Evolutionary conservation across 805 yeast species (phyloP).

Genomic region (Teunomyces cretensis): DNA sequence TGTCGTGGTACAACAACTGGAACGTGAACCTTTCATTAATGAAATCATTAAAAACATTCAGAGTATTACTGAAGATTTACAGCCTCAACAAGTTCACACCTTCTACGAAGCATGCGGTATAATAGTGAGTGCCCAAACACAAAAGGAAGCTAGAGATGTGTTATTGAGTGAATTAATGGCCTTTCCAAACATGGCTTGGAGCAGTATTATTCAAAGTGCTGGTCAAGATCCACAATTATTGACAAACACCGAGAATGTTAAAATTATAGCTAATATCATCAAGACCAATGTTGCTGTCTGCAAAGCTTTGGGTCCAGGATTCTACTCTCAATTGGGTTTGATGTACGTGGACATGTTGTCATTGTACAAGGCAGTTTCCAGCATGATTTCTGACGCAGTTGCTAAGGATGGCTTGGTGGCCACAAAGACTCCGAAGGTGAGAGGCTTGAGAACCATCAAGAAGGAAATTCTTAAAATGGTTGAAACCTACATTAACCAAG

Average conservation of each 20-base stretch:
- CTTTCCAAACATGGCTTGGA: slow-evolving; percentile 94
- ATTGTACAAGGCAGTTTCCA: slow-evolving; percentile 82
- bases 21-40: slow-evolving; percentile 85
- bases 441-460: slow-evolving; percentile 94
- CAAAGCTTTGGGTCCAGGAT: slow-evolving; percentile 89
- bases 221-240: slow-evolving; percentile 79
- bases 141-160: slow-evolving; percentile 65
- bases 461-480: slow-evolving; percentile 87
- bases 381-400: slow-evolving; percentile 79
- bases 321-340: slow-evolving; percentile 80
- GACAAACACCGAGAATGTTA: slow-evolving; percentile 79
- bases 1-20: slow-evolving; percentile 82
- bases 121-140: slow-evolving; percentile 83
- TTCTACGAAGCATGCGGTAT: slow-evolving; percentile 97
- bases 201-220: slow-evolving; percentile 80
- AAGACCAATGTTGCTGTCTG: slow-evolving; percentile 96
- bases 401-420: slow-evolving; percentile 82
- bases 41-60: slow-evolving; percentile 84
- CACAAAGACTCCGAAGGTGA: slow-evolving; percentile 90
- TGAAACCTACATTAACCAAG: slow-evolving; percentile 84
- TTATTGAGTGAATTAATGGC: slow-evolving; percentile 79
- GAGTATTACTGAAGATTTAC: slow-evolving; percentile 84
- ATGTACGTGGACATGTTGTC: slow-evolving; percentile 89
- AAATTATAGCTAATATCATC: slow-evolving; percentile 87
- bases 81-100: slow-evolving; percentile 97